These are phyloP conservation scores for Cucurbita maxima DNA, from an alignment of 306 rosid genomes.

Conservation along the genomic window DNA sequence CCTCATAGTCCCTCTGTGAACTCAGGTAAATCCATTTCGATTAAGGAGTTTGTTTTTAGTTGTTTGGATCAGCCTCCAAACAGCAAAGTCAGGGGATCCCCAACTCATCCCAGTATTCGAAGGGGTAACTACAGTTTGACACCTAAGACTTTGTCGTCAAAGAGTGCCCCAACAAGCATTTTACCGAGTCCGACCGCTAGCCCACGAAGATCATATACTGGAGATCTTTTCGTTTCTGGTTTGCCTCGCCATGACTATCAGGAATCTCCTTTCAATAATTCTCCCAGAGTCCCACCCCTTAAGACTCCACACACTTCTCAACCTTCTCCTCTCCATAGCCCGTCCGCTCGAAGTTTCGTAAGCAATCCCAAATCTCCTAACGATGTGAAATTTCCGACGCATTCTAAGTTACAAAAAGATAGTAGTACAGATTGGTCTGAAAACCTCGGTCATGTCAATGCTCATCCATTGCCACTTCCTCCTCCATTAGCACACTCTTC, in stretches of 20 bases:
- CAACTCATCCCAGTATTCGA: constrained; percentile 19
- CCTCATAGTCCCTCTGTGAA: constrained; percentile 6
- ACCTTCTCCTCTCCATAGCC: constrained; percentile 41
- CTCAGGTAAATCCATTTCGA: constrained; percentile 14
- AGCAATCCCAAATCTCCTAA: constrained; percentile 24
- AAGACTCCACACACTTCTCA: constrained; percentile 31
- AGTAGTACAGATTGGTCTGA: constrained; percentile 31
- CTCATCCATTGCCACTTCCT: constrained; percentile 85
- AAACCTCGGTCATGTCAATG: constrained; percentile 29
- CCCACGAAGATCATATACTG: constrained; percentile 46
- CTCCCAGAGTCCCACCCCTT: constrained; percentile 14
- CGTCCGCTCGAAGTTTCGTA: constrained; percentile 16
- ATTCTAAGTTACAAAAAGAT: constrained; percentile 6
- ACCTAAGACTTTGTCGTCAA: constrained; percentile 21
- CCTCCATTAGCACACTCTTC: constrained; percentile 28
- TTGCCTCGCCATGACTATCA: constrained; percentile 19
- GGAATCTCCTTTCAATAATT: constrained; percentile 11
- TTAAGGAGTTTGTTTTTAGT: constrained; percentile 5
- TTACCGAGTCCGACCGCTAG: constrained; percentile 62
- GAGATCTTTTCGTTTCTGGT: constrained; percentile 20
- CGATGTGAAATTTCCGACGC: constrained; percentile 11
- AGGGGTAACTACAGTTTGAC: constrained; percentile 15
- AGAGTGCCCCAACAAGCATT: constrained; percentile 74
- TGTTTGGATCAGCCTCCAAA: constrained; percentile 22
- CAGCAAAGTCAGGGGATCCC: constrained; percentile 16